Percentiles rank a stretch among this genome's conserved stretches.
Evolutionary conservation across 495 filamentous ascomycete species (phyloP).

Genomic region (Aspergillus sclerotioniger): DNA sequence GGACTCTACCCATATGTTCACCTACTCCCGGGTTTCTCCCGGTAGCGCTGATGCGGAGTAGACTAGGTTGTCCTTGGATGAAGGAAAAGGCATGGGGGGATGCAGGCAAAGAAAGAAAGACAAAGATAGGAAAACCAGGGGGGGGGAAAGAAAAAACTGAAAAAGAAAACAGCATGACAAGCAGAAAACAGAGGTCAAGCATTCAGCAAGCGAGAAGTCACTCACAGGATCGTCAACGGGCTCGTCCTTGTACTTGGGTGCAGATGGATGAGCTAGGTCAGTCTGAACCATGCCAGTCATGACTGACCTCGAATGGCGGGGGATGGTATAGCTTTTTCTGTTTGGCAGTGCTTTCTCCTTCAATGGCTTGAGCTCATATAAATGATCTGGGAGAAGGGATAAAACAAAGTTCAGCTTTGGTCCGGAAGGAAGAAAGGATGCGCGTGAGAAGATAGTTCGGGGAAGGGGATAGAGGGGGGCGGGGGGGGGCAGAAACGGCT

Average conservation of each 20-base stretch:
- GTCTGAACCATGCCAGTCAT: conserved; percentile 51
- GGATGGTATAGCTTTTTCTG: conserved; percentile 7
- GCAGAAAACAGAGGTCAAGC: conserved; percentile 4
- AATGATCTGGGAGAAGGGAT: not conserved
- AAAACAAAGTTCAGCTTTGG: conserved; percentile 8
- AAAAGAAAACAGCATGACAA: conserved; percentile 12
- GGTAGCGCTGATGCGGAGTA: conserved; percentile 9
- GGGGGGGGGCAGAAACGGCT: conserved; percentile 6
- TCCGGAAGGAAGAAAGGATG: conserved; percentile 6
- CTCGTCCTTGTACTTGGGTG: conserved; percentile 46
- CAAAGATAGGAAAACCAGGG: not conserved
- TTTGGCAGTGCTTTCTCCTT: conserved; percentile 4
- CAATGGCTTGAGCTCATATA: not conserved
- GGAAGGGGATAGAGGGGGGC: conserved; percentile 2
- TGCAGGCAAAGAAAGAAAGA: not conserved
- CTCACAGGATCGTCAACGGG: conserved; percentile 44
- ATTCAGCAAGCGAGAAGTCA: conserved; percentile 18
- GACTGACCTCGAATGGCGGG: conserved; percentile 27
- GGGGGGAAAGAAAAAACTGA: conserved; percentile 16
- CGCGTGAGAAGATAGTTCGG: conserved; percentile 5
- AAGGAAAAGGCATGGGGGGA: not conserved
- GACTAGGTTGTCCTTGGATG: conserved; percentile 17
- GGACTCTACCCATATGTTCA: not conserved
- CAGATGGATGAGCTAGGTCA: conserved; percentile 39
- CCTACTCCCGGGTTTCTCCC: conserved; percentile 10